Evolutionary conservation across 2,329 filamentous ascomycete species (phyloP).

Genomic region (Geosmithia flava): DNA sequence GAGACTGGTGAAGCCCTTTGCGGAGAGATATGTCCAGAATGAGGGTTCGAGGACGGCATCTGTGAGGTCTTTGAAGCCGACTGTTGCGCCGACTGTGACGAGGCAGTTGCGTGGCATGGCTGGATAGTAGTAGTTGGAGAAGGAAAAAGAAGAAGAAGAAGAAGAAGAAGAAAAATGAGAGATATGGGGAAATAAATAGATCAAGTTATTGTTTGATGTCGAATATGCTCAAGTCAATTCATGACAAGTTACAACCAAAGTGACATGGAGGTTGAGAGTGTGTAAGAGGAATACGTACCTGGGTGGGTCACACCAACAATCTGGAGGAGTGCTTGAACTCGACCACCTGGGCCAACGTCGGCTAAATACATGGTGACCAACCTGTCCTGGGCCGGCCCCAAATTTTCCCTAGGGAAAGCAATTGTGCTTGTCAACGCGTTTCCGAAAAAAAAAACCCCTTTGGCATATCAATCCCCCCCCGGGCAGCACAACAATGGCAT

Average conservation of each 20-base stretch:
- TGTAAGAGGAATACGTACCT: no score
- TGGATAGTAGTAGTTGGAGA: neutral
- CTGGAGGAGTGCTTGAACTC: no score
- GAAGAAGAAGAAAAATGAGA: neutral
- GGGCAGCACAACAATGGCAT: constrained; percentile 4
- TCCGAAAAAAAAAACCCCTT: no score
- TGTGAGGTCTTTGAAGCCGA: constrained; percentile 65
- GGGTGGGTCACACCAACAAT: no score
- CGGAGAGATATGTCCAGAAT: constrained; percentile 50
- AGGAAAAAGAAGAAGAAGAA: neutral
- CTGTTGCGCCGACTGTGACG: constrained; percentile 86
- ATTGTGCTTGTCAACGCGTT: neutral
- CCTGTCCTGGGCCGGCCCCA: neutral
- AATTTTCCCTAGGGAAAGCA: neutral
- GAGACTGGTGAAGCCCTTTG: constrained; percentile 56
- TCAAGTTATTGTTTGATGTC: no score
- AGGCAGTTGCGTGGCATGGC: constrained; percentile 43
- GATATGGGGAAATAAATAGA: no score
- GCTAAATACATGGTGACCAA: no score
- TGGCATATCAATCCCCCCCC: neutral
- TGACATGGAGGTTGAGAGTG: no score
- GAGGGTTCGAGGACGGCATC: constrained; percentile 45
- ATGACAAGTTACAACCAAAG: no score
- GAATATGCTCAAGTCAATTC: no score
- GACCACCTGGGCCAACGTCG: no score